Evolutionary conservation across 257 asterid genomes (phyloP).

Genomic region (Thymus mandschuricus): DNA sequence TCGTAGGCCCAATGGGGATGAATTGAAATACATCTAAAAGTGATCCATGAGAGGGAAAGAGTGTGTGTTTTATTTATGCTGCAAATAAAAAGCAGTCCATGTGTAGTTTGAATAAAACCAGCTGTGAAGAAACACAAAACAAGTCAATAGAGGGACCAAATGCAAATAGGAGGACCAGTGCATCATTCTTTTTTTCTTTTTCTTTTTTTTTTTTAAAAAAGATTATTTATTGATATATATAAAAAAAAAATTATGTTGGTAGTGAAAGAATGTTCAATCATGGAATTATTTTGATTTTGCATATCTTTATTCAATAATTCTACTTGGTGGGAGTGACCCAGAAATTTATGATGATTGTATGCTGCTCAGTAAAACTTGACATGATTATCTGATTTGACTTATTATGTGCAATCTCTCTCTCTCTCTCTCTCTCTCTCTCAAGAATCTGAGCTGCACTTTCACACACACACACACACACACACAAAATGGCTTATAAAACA

Average conservation of each 20-base stretch:
- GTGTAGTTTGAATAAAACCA: constrained; percentile 25
- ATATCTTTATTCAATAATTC: background rate
- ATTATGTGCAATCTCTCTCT: background rate
- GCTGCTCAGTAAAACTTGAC: constrained; percentile 7
- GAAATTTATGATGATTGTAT: constrained; percentile 1
- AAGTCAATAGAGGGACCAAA: constrained; percentile 8
- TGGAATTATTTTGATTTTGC: no score
- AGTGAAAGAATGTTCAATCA: no score
- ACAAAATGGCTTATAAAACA: background rate
- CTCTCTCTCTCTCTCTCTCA: background rate
- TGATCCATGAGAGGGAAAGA: background rate
- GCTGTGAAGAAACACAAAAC: constrained; percentile 8
- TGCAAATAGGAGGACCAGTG: background rate
- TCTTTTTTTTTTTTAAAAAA: background rate
- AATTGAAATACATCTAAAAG: background rate
- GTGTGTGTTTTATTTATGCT: background rate
- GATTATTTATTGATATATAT: no score
- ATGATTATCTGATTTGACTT: constrained; percentile 19
- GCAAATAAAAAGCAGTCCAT: constrained; percentile 19
- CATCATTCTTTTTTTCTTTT: background rate
- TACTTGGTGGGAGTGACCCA: background rate
- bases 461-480: no score
- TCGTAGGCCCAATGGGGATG: background rate
- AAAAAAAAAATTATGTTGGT: no score
- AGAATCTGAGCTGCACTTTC: background rate